A percentile compares a stretch with the other conserved stretches of the same genome.
Evolutionary conservation across 1,284 basidiomycete genomes (phyloP).

Genomic region (Gomphus sp.): DNA sequence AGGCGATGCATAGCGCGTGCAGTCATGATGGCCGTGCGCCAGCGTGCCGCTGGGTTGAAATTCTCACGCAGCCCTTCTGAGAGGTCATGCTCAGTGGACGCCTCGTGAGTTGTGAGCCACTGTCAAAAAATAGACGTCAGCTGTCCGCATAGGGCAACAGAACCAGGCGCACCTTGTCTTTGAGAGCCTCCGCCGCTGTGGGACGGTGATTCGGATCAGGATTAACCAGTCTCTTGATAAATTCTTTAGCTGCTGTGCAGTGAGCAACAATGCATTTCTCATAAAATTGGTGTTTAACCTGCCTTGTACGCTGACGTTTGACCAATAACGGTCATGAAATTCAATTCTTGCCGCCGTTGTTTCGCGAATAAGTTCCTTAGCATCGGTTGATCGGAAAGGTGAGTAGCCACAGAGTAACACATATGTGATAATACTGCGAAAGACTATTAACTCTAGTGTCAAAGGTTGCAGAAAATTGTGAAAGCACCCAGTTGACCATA

Average conservation of each 20-base stretch:
- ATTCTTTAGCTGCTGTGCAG: constrained; percentile 60
- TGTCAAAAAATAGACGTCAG: constrained; percentile 18
- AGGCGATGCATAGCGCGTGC: constrained; percentile 48
- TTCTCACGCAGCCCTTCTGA: constrained; percentile 62
- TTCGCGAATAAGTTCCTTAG: constrained; percentile 69
- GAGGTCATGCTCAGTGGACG: constrained; percentile 65
- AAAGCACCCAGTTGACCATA: constrained; percentile 84
- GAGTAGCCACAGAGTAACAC: constrained; percentile 88
- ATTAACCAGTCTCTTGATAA: constrained; percentile 69
- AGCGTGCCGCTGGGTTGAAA: constrained; percentile 62
- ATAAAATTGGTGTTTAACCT: constrained; percentile 12
- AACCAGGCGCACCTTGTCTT: constrained; percentile 34
- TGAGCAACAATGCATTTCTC: background rate
- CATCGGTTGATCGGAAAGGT: constrained; percentile 84
- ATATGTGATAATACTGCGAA: constrained; percentile 80
- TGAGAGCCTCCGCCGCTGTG: constrained; percentile 67
- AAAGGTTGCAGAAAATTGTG: background rate
- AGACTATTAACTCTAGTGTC: background rate
- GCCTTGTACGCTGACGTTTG: constrained; percentile 75
- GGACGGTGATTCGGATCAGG: constrained; percentile 67
- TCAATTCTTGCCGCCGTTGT: constrained; percentile 77
- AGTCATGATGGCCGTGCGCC: constrained; percentile 59
- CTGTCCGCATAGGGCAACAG: constrained; percentile 4
- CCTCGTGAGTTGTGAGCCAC: constrained; percentile 60
- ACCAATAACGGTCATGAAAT: constrained; percentile 94